These are phyloP conservation scores for Phylloporus sp. DNA, from an alignment of 768 basidiomycete species.

Conservation along the genomic window DNA sequence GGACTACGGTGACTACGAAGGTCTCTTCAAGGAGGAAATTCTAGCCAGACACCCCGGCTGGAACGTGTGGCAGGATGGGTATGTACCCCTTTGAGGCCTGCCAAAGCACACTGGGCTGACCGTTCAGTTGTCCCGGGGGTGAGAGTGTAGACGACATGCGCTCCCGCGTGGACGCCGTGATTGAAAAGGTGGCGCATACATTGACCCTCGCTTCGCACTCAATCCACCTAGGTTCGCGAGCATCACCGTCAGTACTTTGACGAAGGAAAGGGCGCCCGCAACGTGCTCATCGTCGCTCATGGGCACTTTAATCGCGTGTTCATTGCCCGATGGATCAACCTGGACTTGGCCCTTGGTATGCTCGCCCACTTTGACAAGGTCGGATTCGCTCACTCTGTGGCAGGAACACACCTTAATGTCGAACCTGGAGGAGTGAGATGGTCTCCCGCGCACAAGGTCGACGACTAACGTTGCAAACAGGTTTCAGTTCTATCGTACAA, in stretches of 20 bases:
- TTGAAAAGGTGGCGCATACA: constrained; percentile 51
- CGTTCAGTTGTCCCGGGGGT: constrained; percentile 76
- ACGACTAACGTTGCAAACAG: constrained; percentile 34
- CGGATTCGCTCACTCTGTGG: constrained; percentile 6
- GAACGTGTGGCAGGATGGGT: constrained; percentile 88
- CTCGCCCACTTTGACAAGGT: background rate
- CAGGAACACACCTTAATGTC: constrained; percentile 78
- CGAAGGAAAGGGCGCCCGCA: constrained; percentile 59
- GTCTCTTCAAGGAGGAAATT: constrained; percentile 76
- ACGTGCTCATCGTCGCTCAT: constrained; percentile 88
- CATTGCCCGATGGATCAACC: constrained; percentile 77
- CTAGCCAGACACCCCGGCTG: constrained; percentile 53
- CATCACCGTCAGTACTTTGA: constrained; percentile 69
- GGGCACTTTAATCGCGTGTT: constrained; percentile 74
- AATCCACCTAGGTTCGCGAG: constrained; percentile 52
- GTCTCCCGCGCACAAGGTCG: background rate
- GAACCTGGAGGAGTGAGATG: constrained; percentile 71
- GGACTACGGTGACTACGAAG: constrained; percentile 93
- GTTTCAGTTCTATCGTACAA: constrained; percentile 81
- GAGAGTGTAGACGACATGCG: constrained; percentile 81
- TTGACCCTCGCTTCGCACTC: constrained; percentile 1
- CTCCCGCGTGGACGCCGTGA: constrained; percentile 69
- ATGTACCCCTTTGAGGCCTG: constrained; percentile 15
- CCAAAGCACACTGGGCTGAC: constrained; percentile 4
- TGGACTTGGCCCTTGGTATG: constrained; percentile 56